A percentile compares a stretch with the other conserved stretches of the same genome.
Evolutionary conservation across 2,329 filamentous ascomycete genomes (phyloP).

Genomic region (Monosporascus sp.): DNA sequence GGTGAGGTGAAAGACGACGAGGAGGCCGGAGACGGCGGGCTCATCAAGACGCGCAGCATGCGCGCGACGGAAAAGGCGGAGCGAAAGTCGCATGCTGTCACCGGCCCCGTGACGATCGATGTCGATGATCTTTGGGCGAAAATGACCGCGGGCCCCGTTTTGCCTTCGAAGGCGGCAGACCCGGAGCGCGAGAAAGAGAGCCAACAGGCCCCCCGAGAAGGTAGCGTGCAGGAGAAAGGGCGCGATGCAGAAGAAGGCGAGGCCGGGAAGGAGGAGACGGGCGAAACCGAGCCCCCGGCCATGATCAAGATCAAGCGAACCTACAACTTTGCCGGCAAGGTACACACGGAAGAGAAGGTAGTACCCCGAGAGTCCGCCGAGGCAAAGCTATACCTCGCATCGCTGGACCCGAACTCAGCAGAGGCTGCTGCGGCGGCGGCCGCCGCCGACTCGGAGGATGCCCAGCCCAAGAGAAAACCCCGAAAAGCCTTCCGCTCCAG

Average conservation of each 20-base stretch:
- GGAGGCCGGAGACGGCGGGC: constrained; percentile 52
- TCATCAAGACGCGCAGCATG: constrained; percentile 70
- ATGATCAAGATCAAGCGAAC: constrained; percentile 63
- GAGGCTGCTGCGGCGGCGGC: background rate
- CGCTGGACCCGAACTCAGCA: constrained; percentile 31
- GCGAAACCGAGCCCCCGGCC: constrained; percentile 22
- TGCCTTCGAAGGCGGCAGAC: constrained; percentile 22
- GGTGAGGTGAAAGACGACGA: constrained; percentile 38
- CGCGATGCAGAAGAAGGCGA: constrained; percentile 8
- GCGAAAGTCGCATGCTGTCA: constrained; percentile 43
- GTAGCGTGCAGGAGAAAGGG: background rate
- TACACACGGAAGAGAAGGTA: constrained; percentile 66
- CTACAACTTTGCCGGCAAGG: constrained; percentile 69
- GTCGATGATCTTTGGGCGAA: constrained; percentile 66
- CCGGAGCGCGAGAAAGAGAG: constrained; percentile 10
- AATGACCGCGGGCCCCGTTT: constrained; percentile 48
- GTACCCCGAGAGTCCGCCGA: constrained; percentile 61
- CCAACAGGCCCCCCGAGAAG: constrained; percentile 6
- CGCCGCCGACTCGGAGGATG: constrained; percentile 14
- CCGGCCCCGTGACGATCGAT: constrained; percentile 61
- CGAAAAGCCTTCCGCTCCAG: constrained; percentile 53
- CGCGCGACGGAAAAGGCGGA: constrained; percentile 61
- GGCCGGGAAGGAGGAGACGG: constrained; percentile 1
- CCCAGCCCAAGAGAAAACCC: constrained; percentile 38
- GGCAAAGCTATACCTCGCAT: constrained; percentile 57